Conservation (phyloP, 1,284 basidiomycete species). For the Kwoniella shivajii region DNA sequence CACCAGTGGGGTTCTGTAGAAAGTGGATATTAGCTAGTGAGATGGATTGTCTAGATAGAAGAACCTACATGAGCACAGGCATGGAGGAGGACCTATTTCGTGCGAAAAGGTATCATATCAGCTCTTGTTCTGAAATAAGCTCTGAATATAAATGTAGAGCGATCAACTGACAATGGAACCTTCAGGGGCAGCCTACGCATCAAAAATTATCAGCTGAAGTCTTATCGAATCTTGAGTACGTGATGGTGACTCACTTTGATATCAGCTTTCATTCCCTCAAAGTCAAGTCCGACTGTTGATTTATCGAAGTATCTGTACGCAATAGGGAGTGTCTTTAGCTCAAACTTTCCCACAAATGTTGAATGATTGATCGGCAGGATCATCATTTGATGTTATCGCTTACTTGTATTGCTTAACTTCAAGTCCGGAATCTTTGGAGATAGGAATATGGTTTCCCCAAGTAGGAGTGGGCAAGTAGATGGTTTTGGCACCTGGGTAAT, state of each 20-base stretch:
- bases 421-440: conserved; percentile 85
- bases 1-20: conserved; percentile 87
- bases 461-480: conserved; percentile 94
- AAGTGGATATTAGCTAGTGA: neutral
- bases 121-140: neutral
- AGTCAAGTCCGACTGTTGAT: conserved; percentile 89
- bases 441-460: conserved; percentile 94
- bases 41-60: conserved; percentile 7
- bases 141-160: neutral
- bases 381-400: conserved; percentile 1
- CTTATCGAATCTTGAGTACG: too few species aligned
- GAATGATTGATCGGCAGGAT: too few species aligned
- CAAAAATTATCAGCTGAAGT: too few species aligned
- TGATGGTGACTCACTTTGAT: conserved; percentile 62
- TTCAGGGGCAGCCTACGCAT: conserved; percentile 55
- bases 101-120: neutral
- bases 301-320: conserved; percentile 78
- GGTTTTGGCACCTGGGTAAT: conserved; percentile 83
- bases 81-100: conserved; percentile 56
- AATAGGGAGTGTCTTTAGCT: neutral
- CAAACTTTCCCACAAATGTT: neutral
- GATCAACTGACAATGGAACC: conserved; percentile 50
- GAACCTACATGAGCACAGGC: conserved; percentile 58
- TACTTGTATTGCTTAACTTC: conserved; percentile 85
- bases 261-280: conserved; percentile 86